Evolutionary conservation across 441 rosid genomes (phyloP), one percentile per base, ranked within the genome.

Genomic region (Bruguiera hainesii): DNA sequence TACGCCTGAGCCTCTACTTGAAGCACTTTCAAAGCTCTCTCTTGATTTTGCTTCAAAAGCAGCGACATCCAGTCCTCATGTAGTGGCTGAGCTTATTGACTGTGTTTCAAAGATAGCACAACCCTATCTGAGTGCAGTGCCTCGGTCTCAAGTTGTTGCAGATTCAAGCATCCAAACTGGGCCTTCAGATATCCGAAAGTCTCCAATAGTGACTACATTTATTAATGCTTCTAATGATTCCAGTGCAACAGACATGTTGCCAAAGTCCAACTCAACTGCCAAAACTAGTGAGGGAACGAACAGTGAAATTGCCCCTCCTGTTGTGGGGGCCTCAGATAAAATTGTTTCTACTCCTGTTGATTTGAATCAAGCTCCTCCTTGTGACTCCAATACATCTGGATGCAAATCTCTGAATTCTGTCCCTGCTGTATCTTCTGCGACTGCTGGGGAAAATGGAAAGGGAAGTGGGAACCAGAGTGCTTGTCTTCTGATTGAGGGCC

Each of bases 1-100:
- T 70, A 72, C 83, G 35, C 93, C 91, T 1, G 84, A 81, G 73
- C 87, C 95, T 1, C 62, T 89, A 29, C 81, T 66, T 30, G 92
- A 84, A 48, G 63, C 79, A 20, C 42, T 89, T 49, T 77, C 85
- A 0, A 92, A 83, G 78, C 75, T 87, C 2, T 85, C 84, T 16
- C 50, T 64, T 19, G 95, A 86, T 51, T 68, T 88, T 72, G 74
- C 86, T 61, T 80, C 92, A 0, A 87, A 81, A 68, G 86, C 89
- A 23, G 62, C 75, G 3, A 63, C 81, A 21, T 65, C 94, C 26
- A 86, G 53, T 56, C 73, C 80, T 67, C 80, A 80, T 5, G 74
- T 75, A 10, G 55, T 80, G 42, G 71, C 76, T 30, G 89, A 86
- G 58, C 61, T 86, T 51, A 78, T 79, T 51, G 90, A 82, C 23